Percentiles rank a stretch among this genome's conserved stretches.
phyloP scores from a whole-genome alignment of 345 rosid species.

The Luvunga scandens region DNA sequence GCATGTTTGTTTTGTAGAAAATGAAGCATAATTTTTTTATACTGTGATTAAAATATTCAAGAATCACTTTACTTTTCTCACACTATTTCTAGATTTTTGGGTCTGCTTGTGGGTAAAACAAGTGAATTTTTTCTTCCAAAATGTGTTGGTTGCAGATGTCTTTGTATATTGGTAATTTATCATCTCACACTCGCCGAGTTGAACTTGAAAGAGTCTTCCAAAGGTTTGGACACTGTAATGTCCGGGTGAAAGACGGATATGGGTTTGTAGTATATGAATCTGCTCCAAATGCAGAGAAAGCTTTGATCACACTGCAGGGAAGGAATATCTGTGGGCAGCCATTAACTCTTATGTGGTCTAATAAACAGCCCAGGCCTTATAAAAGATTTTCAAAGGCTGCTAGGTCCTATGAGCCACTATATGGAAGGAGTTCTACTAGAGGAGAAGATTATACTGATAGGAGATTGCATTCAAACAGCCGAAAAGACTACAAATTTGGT shows the following conservation, averaged over 20 bases:
- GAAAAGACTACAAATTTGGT: conserved; percentile 11
- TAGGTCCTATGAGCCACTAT: conserved; percentile 17
- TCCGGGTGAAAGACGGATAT: conserved; percentile 44
- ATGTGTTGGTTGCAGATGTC: conserved; percentile 38
- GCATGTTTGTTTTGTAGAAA: not conserved
- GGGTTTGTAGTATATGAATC: conserved; percentile 52
- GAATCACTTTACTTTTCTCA: not conserved
- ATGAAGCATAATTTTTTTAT: not conserved
- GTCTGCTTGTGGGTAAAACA: not conserved
- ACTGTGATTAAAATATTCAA: not conserved
- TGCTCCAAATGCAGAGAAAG: conserved; percentile 47
- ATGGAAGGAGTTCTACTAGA: conserved; percentile 15
- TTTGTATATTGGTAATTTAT: conserved; percentile 41
- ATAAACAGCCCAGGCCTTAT: conserved; percentile 40
- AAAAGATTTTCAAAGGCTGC: conserved; percentile 21
- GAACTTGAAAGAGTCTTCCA: conserved; percentile 43
- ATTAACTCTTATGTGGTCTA: conserved; percentile 51
- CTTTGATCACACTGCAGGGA: conserved; percentile 40
- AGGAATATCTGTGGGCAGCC: conserved; percentile 40
- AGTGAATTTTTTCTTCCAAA: not conserved
- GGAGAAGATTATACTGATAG: conserved; percentile 12
- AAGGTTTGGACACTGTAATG: conserved; percentile 41
- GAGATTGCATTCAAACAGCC: conserved; percentile 20
- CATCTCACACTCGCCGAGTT: conserved; percentile 28
- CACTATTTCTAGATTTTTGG: not conserved